Evolutionary conservation across 306 rosid species (phyloP), one percentile per base, ranked within the genome.

Genomic region (Crataegus laevigata): DNA sequence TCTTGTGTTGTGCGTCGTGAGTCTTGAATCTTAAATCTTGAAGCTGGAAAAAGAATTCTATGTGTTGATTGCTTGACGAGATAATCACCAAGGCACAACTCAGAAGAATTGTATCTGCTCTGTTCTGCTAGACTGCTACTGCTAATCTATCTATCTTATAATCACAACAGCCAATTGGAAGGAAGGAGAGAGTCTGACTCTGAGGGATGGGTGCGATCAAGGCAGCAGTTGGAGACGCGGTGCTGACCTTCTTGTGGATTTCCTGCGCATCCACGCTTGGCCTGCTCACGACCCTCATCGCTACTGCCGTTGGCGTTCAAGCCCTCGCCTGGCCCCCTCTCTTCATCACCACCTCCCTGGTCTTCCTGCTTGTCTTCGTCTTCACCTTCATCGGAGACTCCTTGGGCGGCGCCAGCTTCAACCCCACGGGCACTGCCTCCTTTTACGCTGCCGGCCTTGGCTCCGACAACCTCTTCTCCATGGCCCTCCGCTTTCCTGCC

Each of bases 401-500:
- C 47, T 62, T 93, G 78, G 98, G 96, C 72, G 98, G 98, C 2
- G 98, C 96, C 65, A 93, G 96, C 90, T 93, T 93, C 86, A 93
- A 93, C 76, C 98, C 98, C 71, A 91, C 96, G 3, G 88, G 84
- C 21, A 89, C 87, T 4, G 98, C 96, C 61, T 71, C 96, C 29
- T 93, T 91, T 30, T 93, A 93, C 36, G 91, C 93, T 1, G 88
- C 88, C 57, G 96, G 98, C 29, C 78, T 84, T 10, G 94, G 93
- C 45, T 72, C 93, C 6, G 89, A 91, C 50, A 85, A 93, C 8
- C 96, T 93, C 68, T 25, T 93, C 82, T 83, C 96, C 52, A 85
- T 93, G 96, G 98, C 93, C 60, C 82, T 93, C 14, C 94, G 96
- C 24, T 91, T 93, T 69, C 98, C 98, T 63, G 98, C 96, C 28